Evolutionary conservation across 2,329 filamentous ascomycete species (phyloP), one percentile per base, ranked within the genome.

Genomic region (Basipetospora chlamydospora): DNA sequence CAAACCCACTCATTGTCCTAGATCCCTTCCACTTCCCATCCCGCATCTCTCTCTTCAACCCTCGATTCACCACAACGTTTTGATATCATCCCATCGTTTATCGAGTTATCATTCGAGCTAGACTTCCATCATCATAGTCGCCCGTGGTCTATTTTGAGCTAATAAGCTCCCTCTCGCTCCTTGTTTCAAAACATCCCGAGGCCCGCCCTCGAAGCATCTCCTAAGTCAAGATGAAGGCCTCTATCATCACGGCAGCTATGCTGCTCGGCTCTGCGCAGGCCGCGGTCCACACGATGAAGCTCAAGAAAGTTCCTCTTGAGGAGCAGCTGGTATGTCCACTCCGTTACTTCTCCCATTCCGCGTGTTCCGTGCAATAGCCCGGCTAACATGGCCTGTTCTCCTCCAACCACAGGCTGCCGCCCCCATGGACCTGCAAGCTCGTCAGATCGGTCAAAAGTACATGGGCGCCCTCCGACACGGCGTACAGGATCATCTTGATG

Each of bases 231-330:
- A 96, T 95, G 88, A 95, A 92, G 79, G 77, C 77, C 60, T 67
- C 78, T 63, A 66, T 86, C 53, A 61, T 94, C 55, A 68, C 85
- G 58, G 79, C 84, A 63, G 77, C 78, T 53, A 70, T 78, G 66
- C 75, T 92, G 69, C 70, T 87, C 54, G 81, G 82, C 67, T 77
- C 80, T 57, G 81, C 81, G 56, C 73, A 82, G 56, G 88, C 85
- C 49, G 85, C 77, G 52, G 70, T 94, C 47, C 85, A 96, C 76
- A 92, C 85, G 72, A 80, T 95, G 73, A 90, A 92, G 73, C 79
- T 98, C 54, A 82, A 95, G 73, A 98, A 98, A 80, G 67, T 96
- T 43, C 80, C 90, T 47, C 68, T 98, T 41, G 73, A 78, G 34
- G 84, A 96, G 59, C 90, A 96, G 67, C 74, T 98, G 54, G 87